These are phyloP conservation scores for Penicillium steckii DNA, from an alignment of 495 filamentous ascomycete species.

Conservation along the genomic window DNA sequence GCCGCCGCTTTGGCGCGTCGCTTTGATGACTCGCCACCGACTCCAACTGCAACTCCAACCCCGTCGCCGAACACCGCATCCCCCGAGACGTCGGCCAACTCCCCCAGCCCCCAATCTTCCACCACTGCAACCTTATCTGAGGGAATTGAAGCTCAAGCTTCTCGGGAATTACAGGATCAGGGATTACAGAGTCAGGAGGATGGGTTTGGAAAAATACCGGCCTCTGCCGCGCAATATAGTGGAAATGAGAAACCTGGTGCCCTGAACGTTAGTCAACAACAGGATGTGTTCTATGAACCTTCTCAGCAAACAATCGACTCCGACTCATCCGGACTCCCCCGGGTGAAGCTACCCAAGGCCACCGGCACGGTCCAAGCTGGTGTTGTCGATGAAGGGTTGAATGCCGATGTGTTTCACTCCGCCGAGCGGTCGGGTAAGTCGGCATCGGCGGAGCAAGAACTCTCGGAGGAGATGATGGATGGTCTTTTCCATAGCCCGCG, in stretches of 20 bases:
- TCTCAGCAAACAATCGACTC: slow-evolving; percentile 39
- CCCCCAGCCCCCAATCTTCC: neutral
- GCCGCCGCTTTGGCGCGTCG: slow-evolving; percentile 57
- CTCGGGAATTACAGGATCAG: slow-evolving; percentile 47
- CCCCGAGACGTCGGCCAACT: slow-evolving; percentile 17
- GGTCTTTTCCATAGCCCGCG: slow-evolving; percentile 61
- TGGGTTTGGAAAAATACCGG: no score
- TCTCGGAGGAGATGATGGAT: slow-evolving; percentile 57
- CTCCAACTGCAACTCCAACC: slow-evolving; percentile 9
- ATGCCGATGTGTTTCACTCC: slow-evolving; percentile 58
- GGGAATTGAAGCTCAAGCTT: slow-evolving; percentile 27
- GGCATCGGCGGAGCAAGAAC: slow-evolving; percentile 34
- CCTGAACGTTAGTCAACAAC: slow-evolving; percentile 45
- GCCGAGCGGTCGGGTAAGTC: slow-evolving; percentile 21
- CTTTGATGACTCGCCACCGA: slow-evolving; percentile 47
- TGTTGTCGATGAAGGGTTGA: slow-evolving; percentile 39
- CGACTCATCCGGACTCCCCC: slow-evolving; percentile 54
- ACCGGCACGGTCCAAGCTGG: slow-evolving; percentile 44
- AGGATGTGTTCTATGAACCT: slow-evolving; percentile 60
- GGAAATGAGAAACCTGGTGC: slow-evolving; percentile 13
- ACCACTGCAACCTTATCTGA: neutral
- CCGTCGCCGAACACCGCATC: neutral
- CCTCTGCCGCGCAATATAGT: slow-evolving; percentile 30
- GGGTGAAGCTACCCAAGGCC: slow-evolving; percentile 58
- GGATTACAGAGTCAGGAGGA: slow-evolving; percentile 49